These are phyloP conservation scores for Dryas drummondii DNA, from an alignment of 306 rosid genomes.

Conservation along the genomic window DNA sequence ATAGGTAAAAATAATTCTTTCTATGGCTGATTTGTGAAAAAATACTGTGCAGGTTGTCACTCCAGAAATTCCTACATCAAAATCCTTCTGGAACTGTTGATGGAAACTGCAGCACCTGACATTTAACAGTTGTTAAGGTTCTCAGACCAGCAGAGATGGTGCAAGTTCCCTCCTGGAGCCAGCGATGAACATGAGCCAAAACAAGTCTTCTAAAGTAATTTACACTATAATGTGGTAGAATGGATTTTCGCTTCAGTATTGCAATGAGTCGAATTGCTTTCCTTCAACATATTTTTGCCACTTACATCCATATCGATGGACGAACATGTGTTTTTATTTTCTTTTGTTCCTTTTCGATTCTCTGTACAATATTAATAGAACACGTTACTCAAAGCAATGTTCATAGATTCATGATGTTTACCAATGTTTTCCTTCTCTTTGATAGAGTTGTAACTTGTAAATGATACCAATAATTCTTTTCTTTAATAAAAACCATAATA, in stretches of 20 bases:
- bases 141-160: neutral
- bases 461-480: neutral
- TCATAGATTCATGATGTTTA: neutral
- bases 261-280: neutral
- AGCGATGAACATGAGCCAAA: neutral
- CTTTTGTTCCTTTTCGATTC: neutral
- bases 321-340: neutral
- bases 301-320: neutral
- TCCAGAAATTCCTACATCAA: neutral
- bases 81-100: neutral
- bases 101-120: neutral
- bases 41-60: conserved; percentile 1
- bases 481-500: neutral
- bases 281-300: neutral
- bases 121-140: neutral
- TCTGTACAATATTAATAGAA: neutral
- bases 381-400: neutral
- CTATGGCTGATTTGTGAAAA: neutral
- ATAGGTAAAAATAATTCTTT: too few species aligned
- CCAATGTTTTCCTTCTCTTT: too few species aligned
- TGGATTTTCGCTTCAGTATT: neutral
- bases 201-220: too few species aligned
- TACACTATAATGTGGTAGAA: neutral
- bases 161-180: neutral
- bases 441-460: too few species aligned